These are phyloP conservation scores for Viola pubescens DNA, from an alignment of 441 rosid genomes.

Conservation along the genomic window DNA sequence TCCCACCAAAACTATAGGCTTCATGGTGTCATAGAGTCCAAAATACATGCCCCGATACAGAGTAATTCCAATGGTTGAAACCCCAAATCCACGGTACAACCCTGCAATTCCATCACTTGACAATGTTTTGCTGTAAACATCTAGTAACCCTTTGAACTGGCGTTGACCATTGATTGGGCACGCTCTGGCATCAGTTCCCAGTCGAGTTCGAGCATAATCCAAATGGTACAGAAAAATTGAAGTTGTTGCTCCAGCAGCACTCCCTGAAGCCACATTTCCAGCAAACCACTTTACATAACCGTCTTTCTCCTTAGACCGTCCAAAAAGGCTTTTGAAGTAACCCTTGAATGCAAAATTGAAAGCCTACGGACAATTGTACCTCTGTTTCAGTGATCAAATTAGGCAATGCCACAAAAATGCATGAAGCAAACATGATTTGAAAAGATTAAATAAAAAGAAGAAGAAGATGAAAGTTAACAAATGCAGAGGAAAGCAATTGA, in stretches of 20 bases:
- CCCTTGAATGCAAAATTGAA: constrained; percentile 96
- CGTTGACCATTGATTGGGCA: constrained; percentile 39
- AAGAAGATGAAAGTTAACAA: not conserved
- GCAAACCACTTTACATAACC: constrained; percentile 72
- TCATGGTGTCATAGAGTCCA: constrained; percentile 82
- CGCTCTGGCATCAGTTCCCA: constrained; percentile 75
- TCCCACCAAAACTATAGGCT: constrained; percentile 77
- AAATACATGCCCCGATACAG: constrained; percentile 89
- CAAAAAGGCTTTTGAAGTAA: constrained; percentile 69
- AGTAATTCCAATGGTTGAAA: constrained; percentile 83
- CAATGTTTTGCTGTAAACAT: constrained; percentile 70
- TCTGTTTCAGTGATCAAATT: constrained; percentile 42
- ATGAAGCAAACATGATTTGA: not conserved
- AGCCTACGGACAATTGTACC: constrained; percentile 66
- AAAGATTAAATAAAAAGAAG: not conserved
- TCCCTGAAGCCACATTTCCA: constrained; percentile 52
- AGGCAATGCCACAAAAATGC: constrained; percentile 13
- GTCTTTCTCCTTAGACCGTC: constrained; percentile 69
- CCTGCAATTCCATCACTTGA: constrained; percentile 65
- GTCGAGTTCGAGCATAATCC: constrained; percentile 41
- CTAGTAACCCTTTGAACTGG: constrained; percentile 69
- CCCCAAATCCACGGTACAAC: constrained; percentile 80
- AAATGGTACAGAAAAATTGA: constrained; percentile 25
- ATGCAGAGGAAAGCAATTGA: not conserved
- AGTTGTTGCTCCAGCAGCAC: constrained; percentile 95